Conservation (phyloP, 768 basidiomycete genomes). For the Phylloporus scabripes region DNA sequence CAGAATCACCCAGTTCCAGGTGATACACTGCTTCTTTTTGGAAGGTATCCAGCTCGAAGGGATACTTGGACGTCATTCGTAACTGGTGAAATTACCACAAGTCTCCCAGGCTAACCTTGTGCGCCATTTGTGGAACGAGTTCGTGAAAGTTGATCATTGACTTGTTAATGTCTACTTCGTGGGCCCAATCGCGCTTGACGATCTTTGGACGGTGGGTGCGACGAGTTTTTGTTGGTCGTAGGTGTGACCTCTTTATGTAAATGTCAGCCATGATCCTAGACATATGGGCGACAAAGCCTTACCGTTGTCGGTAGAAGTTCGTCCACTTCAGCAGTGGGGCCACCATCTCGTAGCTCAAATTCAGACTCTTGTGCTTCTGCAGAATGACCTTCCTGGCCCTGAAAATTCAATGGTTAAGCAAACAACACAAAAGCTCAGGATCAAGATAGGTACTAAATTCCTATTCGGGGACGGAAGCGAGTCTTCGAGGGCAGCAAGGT, state of each 20-base stretch:
- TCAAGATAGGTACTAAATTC: constrained; percentile 13
- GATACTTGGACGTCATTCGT: constrained; percentile 56
- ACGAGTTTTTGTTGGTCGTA: constrained; percentile 48
- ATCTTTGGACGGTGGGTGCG: constrained; percentile 41
- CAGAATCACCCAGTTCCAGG: constrained; percentile 93
- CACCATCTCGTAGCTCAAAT: constrained; percentile 10
- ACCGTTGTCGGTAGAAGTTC: constrained; percentile 68
- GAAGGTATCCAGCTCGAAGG: constrained; percentile 98
- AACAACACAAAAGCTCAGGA: constrained; percentile 4
- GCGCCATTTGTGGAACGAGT: constrained; percentile 95
- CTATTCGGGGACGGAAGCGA: constrained; percentile 5
- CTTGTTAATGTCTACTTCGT: constrained; percentile 90
- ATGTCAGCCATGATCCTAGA: constrained; percentile 2
- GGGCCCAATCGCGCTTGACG: constrained; percentile 95
- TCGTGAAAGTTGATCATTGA: constrained; percentile 85
- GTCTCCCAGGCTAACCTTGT: constrained; percentile 50
- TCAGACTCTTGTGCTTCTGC: constrained; percentile 22
- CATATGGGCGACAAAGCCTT: constrained; percentile 2
- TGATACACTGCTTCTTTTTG: constrained; percentile 99
- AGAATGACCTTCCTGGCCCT: constrained; percentile 19
- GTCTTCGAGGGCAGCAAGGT: constrained; percentile 30
- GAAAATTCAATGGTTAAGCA: constrained; percentile 22
- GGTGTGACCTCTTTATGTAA: constrained; percentile 45
- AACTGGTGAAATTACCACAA: background rate
- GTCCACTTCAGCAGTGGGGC: constrained; percentile 55